Conservation (phyloP, 345 rosid species). For the Nasturtium officinale region DNA sequence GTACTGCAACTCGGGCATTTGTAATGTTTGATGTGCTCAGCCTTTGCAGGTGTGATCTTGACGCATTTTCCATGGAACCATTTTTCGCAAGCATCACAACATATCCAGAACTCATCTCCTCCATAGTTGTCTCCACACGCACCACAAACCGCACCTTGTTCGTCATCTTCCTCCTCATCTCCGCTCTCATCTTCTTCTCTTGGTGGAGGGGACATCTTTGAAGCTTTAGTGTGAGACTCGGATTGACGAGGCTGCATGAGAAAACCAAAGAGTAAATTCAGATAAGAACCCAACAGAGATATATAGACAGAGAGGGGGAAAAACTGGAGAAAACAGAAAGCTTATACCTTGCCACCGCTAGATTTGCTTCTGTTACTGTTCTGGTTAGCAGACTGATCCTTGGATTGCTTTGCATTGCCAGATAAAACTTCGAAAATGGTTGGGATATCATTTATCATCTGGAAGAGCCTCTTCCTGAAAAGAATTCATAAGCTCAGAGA, state of each 20-base stretch:
- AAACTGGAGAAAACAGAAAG: not conserved
- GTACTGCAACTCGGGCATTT: constrained; percentile 44
- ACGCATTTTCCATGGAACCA: constrained; percentile 48
- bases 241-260: constrained; percentile 41
- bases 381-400: constrained; percentile 69
- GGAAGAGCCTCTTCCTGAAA: constrained; percentile 93
- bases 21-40: constrained; percentile 46
- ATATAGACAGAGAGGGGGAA: not conserved
- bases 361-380: constrained; percentile 78
- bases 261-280: not conserved
- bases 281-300: not conserved
- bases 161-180: constrained; percentile 47
- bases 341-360: constrained; percentile 58
- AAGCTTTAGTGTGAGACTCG: constrained; percentile 40
- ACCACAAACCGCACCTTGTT: constrained; percentile 46
- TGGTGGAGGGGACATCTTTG: constrained; percentile 44
- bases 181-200: constrained; percentile 43
- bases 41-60: constrained; percentile 46
- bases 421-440: constrained; percentile 86
- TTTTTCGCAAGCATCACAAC: constrained; percentile 44
- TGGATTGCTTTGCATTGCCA: constrained; percentile 70
- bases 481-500: constrained; percentile 13
- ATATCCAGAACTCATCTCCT: constrained; percentile 48
- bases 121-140: constrained; percentile 47
- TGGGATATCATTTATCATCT: constrained; percentile 94